Evolutionary conservation across 176 grass and related monocot species (phyloP).

Genomic region (Dactylis glomerata): DNA sequence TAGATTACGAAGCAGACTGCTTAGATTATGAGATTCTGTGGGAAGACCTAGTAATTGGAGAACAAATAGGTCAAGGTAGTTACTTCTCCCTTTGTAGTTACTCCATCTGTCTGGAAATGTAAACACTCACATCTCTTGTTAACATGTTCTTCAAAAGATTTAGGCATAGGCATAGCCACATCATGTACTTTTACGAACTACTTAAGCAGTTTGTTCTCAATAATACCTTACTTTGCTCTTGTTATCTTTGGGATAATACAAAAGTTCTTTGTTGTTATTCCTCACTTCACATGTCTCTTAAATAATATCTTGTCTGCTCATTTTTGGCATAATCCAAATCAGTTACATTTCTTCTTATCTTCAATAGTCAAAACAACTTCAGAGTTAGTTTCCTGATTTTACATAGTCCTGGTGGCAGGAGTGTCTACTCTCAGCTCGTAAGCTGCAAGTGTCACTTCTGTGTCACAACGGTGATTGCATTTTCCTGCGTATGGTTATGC

Average conservation of each 20-base stretch:
- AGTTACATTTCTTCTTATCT: background rate
- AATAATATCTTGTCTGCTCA: background rate
- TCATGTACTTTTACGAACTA: background rate
- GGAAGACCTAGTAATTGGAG: slow-evolving; percentile 83
- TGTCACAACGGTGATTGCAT: background rate
- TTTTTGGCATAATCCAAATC: slow-evolving; percentile 14
- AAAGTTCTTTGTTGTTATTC: background rate
- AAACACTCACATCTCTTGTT: background rate
- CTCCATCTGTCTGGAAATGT: slow-evolving; percentile 4
- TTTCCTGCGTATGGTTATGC: background rate
- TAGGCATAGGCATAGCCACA: background rate
- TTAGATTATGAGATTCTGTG: slow-evolving; percentile 91
- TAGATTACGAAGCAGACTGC: slow-evolving; percentile 75
- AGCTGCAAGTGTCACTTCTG: background rate
- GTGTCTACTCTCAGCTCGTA: background rate
- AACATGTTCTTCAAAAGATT: background rate
- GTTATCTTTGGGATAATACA: slow-evolving; percentile 1
- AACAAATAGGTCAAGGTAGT: slow-evolving; percentile 91
- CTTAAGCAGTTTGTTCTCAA: background rate
- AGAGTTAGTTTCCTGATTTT: background rate
- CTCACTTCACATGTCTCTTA: background rate
- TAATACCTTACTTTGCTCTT: background rate
- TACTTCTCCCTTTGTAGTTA: background rate
- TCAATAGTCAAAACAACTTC: background rate
- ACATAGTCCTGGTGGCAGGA: background rate